Evolutionary conservation across 1,284 basidiomycete species (phyloP).

Genomic region (Fomitopsis schrenkii): DNA sequence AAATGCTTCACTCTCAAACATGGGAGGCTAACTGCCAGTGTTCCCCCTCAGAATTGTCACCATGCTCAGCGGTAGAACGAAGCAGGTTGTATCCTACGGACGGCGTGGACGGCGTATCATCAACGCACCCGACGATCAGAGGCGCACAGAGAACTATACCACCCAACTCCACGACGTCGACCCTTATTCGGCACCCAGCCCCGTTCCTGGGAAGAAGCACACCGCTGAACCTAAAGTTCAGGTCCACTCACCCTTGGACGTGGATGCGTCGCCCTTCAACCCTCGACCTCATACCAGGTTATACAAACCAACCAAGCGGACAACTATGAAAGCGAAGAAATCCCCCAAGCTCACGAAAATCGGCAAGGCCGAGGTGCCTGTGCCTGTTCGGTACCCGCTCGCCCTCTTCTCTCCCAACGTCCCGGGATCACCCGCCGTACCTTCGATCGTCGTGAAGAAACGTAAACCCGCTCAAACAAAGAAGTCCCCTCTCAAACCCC

Average conservation of each 20-base stretch:
- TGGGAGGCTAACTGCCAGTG: neutral
- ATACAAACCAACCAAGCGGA: slow-evolving; percentile 4
- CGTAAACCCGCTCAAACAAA: slow-evolving; percentile 23
- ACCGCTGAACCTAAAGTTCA: neutral
- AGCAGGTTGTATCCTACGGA: slow-evolving; percentile 68
- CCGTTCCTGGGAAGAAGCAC: neutral
- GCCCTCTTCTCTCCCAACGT: slow-evolving; percentile 37
- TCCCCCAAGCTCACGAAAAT: slow-evolving; percentile 16
- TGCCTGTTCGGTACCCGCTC: slow-evolving; percentile 39
- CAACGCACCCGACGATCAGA: slow-evolving; percentile 38
- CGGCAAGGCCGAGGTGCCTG: slow-evolving; percentile 13
- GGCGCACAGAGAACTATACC: slow-evolving; percentile 4
- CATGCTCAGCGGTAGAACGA: slow-evolving; percentile 59
- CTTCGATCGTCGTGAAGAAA: slow-evolving; percentile 22
- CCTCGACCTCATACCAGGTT: neutral
- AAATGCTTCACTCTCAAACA: neutral
- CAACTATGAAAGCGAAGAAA: slow-evolving; percentile 12
- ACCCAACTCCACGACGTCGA: neutral
- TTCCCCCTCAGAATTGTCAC: neutral
- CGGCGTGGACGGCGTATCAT: slow-evolving; percentile 62
- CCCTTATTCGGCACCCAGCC: neutral
- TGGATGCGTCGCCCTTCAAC: neutral
- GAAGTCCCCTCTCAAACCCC: slow-evolving; percentile 25
- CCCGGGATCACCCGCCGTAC: slow-evolving; percentile 35
- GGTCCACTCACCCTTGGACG: slow-evolving; percentile 6